These are phyloP conservation scores for Saturnispora saitoi DNA, from an alignment of 805 yeast genomes.

Conservation along the genomic window DNA sequence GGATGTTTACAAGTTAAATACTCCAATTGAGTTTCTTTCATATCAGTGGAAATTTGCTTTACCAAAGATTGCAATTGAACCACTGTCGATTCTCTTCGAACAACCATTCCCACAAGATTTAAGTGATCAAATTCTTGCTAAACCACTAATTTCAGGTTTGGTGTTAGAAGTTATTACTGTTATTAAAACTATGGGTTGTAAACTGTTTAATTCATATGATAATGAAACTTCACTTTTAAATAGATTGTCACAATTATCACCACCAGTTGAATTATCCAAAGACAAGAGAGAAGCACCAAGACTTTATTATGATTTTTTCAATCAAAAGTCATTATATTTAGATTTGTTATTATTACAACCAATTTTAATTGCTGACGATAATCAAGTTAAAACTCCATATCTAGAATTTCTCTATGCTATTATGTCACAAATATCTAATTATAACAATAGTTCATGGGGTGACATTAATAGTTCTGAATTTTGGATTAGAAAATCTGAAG, in stretches of 20 bases:
- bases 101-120: slow-evolving; percentile 53
- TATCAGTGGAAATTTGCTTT: slow-evolving; percentile 84
- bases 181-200: slow-evolving; percentile 69
- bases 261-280: slow-evolving; percentile 23
- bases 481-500: slow-evolving; percentile 21
- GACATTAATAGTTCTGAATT: slow-evolving; percentile 5
- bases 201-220: slow-evolving; percentile 60
- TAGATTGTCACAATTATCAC: slow-evolving; percentile 42
- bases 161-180: slow-evolving; percentile 67
- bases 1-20: slow-evolving; percentile 41
- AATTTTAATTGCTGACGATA: slow-evolving; percentile 82
- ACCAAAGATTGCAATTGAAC: slow-evolving; percentile 70
- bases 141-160: slow-evolving; percentile 76
- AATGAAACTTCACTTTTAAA: slow-evolving; percentile 52
- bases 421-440: slow-evolving; percentile 48
- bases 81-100: slow-evolving; percentile 68
- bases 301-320: slow-evolving; percentile 57
- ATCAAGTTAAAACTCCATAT: slow-evolving; percentile 79
- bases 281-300: slow-evolving; percentile 43
- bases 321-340: slow-evolving; percentile 49
- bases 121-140: slow-evolving; percentile 63
- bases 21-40: slow-evolving; percentile 50
- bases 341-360: slow-evolving; percentile 81
- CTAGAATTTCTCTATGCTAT: slow-evolving; percentile 79
- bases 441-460: slow-evolving; percentile 2